Percentiles rank a stretch among this genome's conserved stretches.
These are phyloP conservation scores for Magnolia changhungtana DNA, from an alignment of 164 flowering plant genomes.

Conservation along the genomic window DNA sequence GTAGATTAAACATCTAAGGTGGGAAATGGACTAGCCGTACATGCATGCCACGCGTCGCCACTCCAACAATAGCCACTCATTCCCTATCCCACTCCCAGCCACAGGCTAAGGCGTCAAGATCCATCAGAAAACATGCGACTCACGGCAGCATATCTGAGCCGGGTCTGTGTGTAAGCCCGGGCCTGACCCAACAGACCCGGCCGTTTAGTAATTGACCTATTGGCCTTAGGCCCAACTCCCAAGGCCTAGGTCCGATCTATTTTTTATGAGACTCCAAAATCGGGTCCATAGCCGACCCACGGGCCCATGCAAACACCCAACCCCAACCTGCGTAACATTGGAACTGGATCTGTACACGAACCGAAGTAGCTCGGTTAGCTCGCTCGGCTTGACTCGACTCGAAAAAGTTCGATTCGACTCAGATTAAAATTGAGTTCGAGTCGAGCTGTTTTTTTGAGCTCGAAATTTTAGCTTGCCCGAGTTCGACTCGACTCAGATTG, in stretches of 20 bases:
- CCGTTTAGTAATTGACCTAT: not conserved
- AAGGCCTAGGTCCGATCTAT: not conserved
- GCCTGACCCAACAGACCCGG: not conserved
- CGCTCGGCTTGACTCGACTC: no score
- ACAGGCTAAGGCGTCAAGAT: not conserved
- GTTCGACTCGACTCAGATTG: no score
- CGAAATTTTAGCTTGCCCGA: no score
- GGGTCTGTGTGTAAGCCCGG: not conserved
- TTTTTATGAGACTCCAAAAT: not conserved
- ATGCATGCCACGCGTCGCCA: not conserved
- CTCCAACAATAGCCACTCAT: not conserved
- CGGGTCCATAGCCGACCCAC: not conserved
- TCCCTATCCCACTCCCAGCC: not conserved
- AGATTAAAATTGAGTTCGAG: no score
- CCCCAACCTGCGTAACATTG: no score
- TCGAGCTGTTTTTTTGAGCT: no score
- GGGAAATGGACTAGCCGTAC: not conserved
- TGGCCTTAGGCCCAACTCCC: not conserved
- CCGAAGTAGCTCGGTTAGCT: no score
- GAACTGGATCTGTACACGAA: no score
- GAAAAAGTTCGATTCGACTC: no score
- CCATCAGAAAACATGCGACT: not conserved
- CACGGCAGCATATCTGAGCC: not conserved
- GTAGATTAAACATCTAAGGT: slow-evolving; percentile 1
- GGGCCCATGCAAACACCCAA: no score